phyloP scores from a whole-genome alignment of 257 asterid species.

The Ballota nigra region DNA sequence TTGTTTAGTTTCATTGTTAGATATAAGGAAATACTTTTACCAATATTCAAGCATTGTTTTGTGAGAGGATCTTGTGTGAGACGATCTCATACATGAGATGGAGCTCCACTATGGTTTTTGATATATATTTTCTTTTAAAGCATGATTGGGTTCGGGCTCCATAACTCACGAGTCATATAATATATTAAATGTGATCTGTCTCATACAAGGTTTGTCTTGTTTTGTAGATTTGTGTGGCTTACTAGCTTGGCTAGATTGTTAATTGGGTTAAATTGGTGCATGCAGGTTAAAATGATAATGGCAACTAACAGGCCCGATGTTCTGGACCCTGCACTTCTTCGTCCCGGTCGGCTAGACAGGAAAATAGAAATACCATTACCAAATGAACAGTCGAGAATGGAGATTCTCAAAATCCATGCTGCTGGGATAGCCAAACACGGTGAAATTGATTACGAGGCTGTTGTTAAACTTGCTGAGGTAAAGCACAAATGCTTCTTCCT shows the following conservation, averaged over 20 bases:
- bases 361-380: conserved; percentile 93
- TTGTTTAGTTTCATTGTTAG: not conserved
- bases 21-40: not conserved
- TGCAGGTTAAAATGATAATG: conserved; percentile 97
- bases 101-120: too few relatives aligned
- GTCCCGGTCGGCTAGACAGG: conserved; percentile 92
- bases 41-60: not conserved
- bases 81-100: too few relatives aligned
- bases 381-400: conserved; percentile 92
- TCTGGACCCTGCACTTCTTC: conserved; percentile 92
- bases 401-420: conserved; percentile 85
- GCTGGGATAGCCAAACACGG: conserved; percentile 94
- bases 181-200: too few relatives aligned
- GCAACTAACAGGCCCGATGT: conserved; percentile 96
- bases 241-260: not conserved
- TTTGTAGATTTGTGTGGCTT: too few relatives aligned
- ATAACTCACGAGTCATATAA: too few relatives aligned
- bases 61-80: not conserved
- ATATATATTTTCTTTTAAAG: too few relatives aligned
- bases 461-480: conserved; percentile 90
- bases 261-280: conserved; percentile 2
- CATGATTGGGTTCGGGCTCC: too few relatives aligned
- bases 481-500: not conserved
- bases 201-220: too few relatives aligned
- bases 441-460: conserved; percentile 93